Percentiles rank a stretch among this genome's conserved stretches.
phyloP scores from a whole-genome alignment of 2,329 filamentous ascomycete genomes.

The Calonectria leucothoes region DNA sequence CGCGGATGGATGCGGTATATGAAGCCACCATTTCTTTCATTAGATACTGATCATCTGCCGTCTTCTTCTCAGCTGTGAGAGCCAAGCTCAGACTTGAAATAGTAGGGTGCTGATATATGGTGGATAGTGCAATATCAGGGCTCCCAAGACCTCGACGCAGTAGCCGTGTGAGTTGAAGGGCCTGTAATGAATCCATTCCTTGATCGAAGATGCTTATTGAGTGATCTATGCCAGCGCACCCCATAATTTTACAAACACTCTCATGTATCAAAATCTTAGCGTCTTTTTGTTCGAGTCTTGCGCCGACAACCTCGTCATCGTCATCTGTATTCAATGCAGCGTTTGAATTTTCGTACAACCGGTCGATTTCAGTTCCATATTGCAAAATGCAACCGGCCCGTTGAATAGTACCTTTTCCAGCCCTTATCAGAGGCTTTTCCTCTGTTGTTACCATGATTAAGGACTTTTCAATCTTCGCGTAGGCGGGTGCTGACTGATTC shows the following conservation, averaged over 20 bases:
- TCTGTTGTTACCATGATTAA: not conserved
- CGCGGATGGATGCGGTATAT: not conserved
- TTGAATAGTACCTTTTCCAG: not conserved
- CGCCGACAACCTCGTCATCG: no score
- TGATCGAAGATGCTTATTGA: not conserved
- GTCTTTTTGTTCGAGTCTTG: no score
- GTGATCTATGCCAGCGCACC: not conserved
- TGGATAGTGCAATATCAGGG: not conserved
- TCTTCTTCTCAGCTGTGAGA: not conserved
- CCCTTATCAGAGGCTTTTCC: not conserved
- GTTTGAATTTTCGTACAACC: no score
- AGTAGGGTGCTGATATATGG: not conserved
- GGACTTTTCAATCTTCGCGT: not conserved
- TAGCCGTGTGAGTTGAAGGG: not conserved
- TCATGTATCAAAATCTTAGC: not conserved
- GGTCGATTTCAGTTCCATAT: not conserved
- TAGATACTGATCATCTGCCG: not conserved
- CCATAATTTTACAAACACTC: not conserved
- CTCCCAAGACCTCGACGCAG: not conserved
- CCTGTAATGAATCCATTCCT: not conserved
- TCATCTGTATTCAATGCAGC: not conserved
- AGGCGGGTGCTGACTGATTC: not conserved
- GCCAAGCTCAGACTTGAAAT: not conserved
- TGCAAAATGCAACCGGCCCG: not conserved
- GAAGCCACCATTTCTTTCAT: not conserved